Percentiles rank a stretch among this genome's conserved stretches.
phyloP scores from a whole-genome alignment of 768 basidiomycete species.

The Pisolithus albus region DNA sequence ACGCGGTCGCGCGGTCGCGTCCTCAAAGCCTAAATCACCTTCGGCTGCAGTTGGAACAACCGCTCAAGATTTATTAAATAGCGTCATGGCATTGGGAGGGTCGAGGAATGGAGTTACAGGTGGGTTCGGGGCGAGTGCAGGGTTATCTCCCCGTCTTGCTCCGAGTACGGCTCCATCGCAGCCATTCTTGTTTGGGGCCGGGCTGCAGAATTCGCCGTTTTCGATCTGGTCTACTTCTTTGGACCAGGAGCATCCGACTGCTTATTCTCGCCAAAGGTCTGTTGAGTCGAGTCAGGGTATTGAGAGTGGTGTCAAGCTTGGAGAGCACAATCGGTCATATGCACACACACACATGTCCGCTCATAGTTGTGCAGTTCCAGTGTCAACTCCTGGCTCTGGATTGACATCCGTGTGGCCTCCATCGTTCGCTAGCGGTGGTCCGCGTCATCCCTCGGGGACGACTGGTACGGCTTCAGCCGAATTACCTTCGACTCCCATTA shows the following conservation, averaged over 20 bases:
- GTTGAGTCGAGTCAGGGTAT: not conserved
- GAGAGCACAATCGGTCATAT: not conserved
- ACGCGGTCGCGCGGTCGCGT: conserved; percentile 1
- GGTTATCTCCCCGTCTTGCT: conserved; percentile 7
- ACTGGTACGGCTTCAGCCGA: not conserved
- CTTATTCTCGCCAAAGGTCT: not conserved
- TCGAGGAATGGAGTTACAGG: not conserved
- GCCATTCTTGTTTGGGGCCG: conserved; percentile 44
- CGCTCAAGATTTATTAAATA: conserved; percentile 61
- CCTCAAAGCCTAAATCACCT: conserved; percentile 21
- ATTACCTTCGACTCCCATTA: not conserved
- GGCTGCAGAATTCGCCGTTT: conserved; percentile 35
- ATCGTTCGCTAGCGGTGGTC: conserved; percentile 14
- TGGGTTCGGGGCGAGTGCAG: not conserved
- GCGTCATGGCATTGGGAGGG: conserved; percentile 18
- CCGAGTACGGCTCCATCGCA: conserved; percentile 28
- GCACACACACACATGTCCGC: not conserved
- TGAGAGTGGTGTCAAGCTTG: not conserved
- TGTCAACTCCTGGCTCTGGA: conserved; percentile 5
- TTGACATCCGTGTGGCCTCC: conserved; percentile 17
- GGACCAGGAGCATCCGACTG: conserved; percentile 34
- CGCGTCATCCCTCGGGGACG: not conserved
- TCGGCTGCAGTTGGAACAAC: conserved; percentile 38
- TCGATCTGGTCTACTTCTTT: conserved; percentile 65
- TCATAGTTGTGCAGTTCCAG: not conserved